phyloP scores from a whole-genome alignment of 306 rosid species.

The Calophaca sinica region DNA sequence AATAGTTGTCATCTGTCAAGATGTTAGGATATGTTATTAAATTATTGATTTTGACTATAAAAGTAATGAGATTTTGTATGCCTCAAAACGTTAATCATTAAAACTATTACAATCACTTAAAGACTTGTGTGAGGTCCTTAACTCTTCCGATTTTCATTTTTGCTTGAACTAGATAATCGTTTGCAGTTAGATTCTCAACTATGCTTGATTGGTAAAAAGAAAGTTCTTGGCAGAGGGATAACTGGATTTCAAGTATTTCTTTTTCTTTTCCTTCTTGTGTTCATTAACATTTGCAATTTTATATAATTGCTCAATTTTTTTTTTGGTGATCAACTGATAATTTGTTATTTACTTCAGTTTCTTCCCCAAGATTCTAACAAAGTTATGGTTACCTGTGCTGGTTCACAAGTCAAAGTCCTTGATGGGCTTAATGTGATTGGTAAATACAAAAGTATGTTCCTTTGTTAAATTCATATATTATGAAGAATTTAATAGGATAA shows the following conservation, averaged over 20 bases:
- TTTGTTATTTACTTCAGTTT: slow-evolving; percentile 63
- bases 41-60: no score
- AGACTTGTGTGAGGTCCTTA: slow-evolving; percentile 41
- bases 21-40: no score
- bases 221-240: slow-evolving; percentile 78
- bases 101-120: slow-evolving; percentile 10
- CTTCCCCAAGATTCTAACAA: slow-evolving; percentile 74
- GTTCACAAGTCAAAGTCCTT: slow-evolving; percentile 89
- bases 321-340: slow-evolving; percentile 28
- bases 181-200: slow-evolving; percentile 71
- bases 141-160: slow-evolving; percentile 39
- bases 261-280: slow-evolving; percentile 28
- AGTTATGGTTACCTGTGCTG: slow-evolving; percentile 86
- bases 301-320: background rate
- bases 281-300: slow-evolving; percentile 27
- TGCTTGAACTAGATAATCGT: slow-evolving; percentile 67
- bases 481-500: background rate
- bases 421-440: slow-evolving; percentile 74
- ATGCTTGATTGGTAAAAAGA: slow-evolving; percentile 76
- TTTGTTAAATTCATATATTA: slow-evolving; percentile 24
- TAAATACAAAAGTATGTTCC: slow-evolving; percentile 76
- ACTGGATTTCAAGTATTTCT: slow-evolving; percentile 82
- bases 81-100: slow-evolving; percentile 2
- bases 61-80: no score
- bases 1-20: no score